These are phyloP conservation scores for Phragmites australis DNA, from an alignment of 176 grass and related monocot genomes.

Conservation along the genomic window DNA sequence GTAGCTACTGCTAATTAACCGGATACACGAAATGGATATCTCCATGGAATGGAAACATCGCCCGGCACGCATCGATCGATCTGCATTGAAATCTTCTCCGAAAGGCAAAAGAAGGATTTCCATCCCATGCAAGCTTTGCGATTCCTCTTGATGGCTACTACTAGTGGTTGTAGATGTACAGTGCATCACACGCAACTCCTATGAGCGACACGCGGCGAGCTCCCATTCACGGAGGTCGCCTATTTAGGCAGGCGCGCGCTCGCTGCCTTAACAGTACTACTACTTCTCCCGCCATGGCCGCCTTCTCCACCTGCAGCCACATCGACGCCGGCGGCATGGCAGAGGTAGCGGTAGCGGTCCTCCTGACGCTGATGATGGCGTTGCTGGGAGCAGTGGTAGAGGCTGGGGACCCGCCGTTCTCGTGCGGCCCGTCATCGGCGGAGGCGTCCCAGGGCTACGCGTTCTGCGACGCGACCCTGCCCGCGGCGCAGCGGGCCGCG, in stretches of 20 bases:
- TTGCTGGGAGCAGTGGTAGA: background rate
- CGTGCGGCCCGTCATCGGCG: slow-evolving; percentile 46
- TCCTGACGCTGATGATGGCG: background rate
- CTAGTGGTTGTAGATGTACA: background rate
- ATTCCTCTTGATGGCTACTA: background rate
- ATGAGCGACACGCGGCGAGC: background rate
- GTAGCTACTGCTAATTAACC: background rate
- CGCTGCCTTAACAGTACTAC: background rate
- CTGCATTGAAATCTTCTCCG: background rate
- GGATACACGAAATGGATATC: slow-evolving; percentile 36
- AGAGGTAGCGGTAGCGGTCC: background rate
- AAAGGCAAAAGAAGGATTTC: slow-evolving; percentile 27
- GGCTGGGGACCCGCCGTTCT: slow-evolving; percentile 36
- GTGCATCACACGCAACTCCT: slow-evolving; percentile 1
- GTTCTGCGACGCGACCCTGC: slow-evolving; percentile 48
- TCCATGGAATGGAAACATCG: slow-evolving; percentile 3
- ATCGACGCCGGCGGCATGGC: background rate
- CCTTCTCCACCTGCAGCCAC: background rate
- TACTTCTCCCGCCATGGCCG: slow-evolving; percentile 22
- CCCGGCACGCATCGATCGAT: slow-evolving; percentile 6
- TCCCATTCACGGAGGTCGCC: background rate
- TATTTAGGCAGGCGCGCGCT: background rate
- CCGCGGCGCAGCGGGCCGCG: slow-evolving; percentile 36
- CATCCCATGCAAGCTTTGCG: background rate
- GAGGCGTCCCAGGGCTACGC: too few relatives aligned